Evolutionary conservation across 495 filamentous ascomycete genomes (phyloP).

Genomic region (Arthonia radiata): DNA sequence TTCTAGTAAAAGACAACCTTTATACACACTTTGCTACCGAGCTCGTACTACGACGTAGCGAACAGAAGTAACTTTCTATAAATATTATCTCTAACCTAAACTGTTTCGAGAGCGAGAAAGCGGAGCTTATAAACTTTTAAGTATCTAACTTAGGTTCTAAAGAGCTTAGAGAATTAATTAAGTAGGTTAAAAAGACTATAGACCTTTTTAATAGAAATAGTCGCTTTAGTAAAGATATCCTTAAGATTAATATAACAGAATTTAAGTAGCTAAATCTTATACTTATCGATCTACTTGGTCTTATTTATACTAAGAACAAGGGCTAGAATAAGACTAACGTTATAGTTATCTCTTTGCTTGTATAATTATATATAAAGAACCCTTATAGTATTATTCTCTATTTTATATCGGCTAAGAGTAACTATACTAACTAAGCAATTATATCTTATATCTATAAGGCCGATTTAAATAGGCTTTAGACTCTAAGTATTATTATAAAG

Average conservation of each 20-base stretch:
- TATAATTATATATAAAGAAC: constrained; percentile 25
- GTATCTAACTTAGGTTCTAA: too few species aligned
- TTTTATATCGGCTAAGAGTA: constrained; percentile 27
- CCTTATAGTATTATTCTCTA: constrained; percentile 36
- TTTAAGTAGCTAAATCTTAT: constrained; percentile 27
- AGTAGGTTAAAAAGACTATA: constrained; percentile 3
- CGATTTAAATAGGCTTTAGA: not conserved
- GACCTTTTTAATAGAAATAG: not conserved
- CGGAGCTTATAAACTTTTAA: too few species aligned
- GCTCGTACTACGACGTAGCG: too few species aligned
- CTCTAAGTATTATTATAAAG: constrained; percentile 5
- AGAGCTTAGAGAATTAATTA: too few species aligned
- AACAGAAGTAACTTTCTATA: too few species aligned
- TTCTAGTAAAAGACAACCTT: too few species aligned
- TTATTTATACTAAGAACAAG: constrained; percentile 23
- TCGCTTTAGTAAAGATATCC: constrained; percentile 9
- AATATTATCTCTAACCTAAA: too few species aligned
- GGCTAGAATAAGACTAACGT: constrained; percentile 22
- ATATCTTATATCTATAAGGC: constrained; percentile 14
- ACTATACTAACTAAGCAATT: constrained; percentile 27
- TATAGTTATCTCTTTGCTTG: constrained; percentile 19
- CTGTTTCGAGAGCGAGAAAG: too few species aligned
- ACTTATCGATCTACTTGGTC: constrained; percentile 29
- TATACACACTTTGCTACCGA: too few species aligned
- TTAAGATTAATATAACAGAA: too few species aligned